Percentiles rank a stretch among this genome's conserved stretches.
Conservation (phyloP, 2,329 filamentous ascomycete species). For the Diaporthe vaccinii region DNA sequence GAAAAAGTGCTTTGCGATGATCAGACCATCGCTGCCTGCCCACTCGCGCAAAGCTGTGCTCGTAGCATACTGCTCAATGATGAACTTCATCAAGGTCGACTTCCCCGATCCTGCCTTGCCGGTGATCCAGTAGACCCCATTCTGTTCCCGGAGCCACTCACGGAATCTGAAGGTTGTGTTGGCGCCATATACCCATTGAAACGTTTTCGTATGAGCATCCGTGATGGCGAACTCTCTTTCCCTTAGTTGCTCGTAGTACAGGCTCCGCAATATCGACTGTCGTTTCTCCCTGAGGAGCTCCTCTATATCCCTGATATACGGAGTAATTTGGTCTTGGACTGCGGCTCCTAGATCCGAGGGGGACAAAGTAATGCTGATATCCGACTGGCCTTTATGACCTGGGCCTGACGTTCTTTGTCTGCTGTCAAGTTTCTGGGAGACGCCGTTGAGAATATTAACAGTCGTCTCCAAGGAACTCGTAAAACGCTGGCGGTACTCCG, state of each 20-base stretch:
- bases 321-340: not conserved
- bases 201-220: conserved; percentile 28
- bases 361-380: not conserved
- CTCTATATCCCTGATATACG: not conserved
- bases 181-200: conserved; percentile 19
- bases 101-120: conserved; percentile 34
- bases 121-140: conserved; percentile 27
- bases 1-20: conserved; percentile 36
- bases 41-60: not conserved
- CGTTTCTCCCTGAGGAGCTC: not conserved
- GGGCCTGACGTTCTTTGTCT: not conserved
- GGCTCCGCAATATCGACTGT: conserved; percentile 3
- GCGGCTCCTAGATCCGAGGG: not conserved
- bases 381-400: not conserved
- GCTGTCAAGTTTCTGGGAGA: not conserved
- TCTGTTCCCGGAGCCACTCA: conserved; percentile 29
- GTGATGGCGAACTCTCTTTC: conserved; percentile 30
- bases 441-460: not conserved
- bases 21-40: not conserved
- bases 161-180: not conserved
- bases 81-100: conserved; percentile 34
- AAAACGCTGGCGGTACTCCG: not conserved
- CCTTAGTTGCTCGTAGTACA: conserved; percentile 14
- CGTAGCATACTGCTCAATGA: conserved; percentile 11
- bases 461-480: not conserved